Percentiles rank a stretch among this genome's conserved stretches.
phyloP scores from a whole-genome alignment of 371 early-diverging fungal species.

The Mucor lusitanicus region DNA sequence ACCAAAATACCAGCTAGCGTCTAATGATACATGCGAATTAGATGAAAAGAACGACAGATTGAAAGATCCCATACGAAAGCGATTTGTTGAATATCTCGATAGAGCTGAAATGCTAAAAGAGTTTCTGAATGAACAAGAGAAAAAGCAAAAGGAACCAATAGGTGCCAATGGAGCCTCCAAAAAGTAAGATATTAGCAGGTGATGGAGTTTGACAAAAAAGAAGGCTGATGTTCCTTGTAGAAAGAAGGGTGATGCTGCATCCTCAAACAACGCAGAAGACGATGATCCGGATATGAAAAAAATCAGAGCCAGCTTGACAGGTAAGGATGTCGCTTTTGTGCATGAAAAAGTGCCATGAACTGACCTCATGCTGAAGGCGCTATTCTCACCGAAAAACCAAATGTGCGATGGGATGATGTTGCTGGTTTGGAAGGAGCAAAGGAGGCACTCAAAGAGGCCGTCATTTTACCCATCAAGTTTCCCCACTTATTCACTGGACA shows the following conservation, averaged over 20 bases:
- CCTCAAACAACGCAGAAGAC: constrained; percentile 38
- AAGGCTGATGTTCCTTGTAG: background rate
- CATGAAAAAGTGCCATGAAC: background rate
- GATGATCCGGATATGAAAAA: constrained; percentile 91
- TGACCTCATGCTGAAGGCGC: constrained; percentile 47
- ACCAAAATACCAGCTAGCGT: background rate
- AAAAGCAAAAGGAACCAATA: constrained; percentile 62
- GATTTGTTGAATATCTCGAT: constrained; percentile 89
- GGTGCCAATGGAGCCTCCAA: constrained; percentile 45
- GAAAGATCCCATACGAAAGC: constrained; percentile 84
- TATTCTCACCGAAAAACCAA: constrained; percentile 92
- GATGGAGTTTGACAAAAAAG: constrained; percentile 23
- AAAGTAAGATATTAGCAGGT: constrained; percentile 50
- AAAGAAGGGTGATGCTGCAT: constrained; percentile 29
- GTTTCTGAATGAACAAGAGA: constrained; percentile 63
- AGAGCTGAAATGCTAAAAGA: constrained; percentile 94
- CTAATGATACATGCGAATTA: background rate
- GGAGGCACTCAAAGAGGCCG: constrained; percentile 98
- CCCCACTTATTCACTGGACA: constrained; percentile 94
- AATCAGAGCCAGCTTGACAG: constrained; percentile 71
- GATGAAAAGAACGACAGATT: constrained; percentile 93
- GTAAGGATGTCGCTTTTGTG: background rate
- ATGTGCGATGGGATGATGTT: constrained; percentile 96
- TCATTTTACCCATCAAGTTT: constrained; percentile 97
- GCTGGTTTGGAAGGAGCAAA: constrained; percentile 98